Percentiles rank a stretch among this genome's conserved stretches.
These are phyloP conservation scores for Ambrosia artemisiifolia DNA, from an alignment of 129 eudicot genomes.

Conservation along the genomic window DNA sequence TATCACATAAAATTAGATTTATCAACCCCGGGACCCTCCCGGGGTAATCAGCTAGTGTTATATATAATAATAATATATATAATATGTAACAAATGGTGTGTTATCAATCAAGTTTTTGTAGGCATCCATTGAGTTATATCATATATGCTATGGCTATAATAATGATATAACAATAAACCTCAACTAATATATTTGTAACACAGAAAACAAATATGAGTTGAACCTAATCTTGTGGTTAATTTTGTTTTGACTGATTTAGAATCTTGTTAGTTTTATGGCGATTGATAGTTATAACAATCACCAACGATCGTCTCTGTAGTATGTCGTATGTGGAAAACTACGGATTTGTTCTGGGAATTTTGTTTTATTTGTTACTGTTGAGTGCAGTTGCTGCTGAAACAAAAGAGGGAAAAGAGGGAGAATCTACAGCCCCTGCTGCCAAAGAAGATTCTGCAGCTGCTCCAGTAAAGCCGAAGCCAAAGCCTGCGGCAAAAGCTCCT, in stretches of 20 bases:
- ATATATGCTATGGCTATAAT: too few relatives aligned
- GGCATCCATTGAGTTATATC: too few relatives aligned
- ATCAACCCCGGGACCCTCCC: too few relatives aligned
- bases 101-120: too few relatives aligned
- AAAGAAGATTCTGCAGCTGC: conserved; percentile 29
- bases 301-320: not conserved
- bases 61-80: too few relatives aligned
- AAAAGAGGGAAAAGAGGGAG: conserved; percentile 51
- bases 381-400: conserved; percentile 61
- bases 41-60: too few relatives aligned
- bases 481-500: conserved; percentile 56
- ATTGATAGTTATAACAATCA: not conserved
- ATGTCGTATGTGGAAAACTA: not conserved
- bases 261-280: not conserved
- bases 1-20: too few relatives aligned
- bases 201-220: not conserved
- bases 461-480: conserved; percentile 52
- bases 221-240: not conserved
- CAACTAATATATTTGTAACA: too few relatives aligned
- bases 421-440: conserved; percentile 25
- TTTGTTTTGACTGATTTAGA: not conserved
- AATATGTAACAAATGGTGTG: too few relatives aligned
- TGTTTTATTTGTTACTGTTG: conserved; percentile 6
- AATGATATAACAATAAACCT: too few relatives aligned
- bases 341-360: not conserved